Evolutionary conservation across 2,329 filamentous ascomycete genomes (phyloP).

Genomic region (Pseudogymnoascus sp.): DNA sequence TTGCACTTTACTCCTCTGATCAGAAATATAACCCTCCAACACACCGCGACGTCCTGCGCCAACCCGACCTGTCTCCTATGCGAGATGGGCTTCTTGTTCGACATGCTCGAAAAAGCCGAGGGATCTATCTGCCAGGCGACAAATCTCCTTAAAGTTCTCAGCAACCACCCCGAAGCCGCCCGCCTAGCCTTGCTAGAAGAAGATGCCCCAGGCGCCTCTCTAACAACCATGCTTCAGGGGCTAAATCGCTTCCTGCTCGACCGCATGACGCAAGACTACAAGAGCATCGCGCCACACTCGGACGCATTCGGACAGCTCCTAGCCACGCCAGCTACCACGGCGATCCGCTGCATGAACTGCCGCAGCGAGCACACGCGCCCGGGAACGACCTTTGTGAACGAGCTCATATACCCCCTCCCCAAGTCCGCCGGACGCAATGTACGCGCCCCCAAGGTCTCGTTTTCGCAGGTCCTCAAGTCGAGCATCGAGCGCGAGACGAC

Average conservation of each 20-base stretch:
- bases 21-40: constrained; percentile 80
- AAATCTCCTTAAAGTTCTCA: constrained; percentile 85
- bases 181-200: constrained; percentile 80
- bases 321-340: constrained; percentile 62
- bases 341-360: constrained; percentile 80
- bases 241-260: constrained; percentile 81
- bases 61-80: constrained; percentile 81
- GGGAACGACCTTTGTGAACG: constrained; percentile 74
- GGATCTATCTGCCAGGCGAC: constrained; percentile 94
- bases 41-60: constrained; percentile 78
- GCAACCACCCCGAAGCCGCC: constrained; percentile 69
- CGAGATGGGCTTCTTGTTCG: constrained; percentile 90
- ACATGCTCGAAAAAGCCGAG: constrained; percentile 95
- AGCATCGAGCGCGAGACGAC: constrained; percentile 86
- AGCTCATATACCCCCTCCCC: constrained; percentile 68
- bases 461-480: constrained; percentile 86
- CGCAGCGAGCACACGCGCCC: constrained; percentile 76
- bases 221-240: constrained; percentile 77
- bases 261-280: constrained; percentile 70
- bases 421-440: constrained; percentile 43
- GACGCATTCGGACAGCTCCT: constrained; percentile 66
- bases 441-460: constrained; percentile 54
- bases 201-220: constrained; percentile 61
- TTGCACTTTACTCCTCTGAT: constrained; percentile 85
- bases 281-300: constrained; percentile 55